phyloP scores from a whole-genome alignment of 2,329 filamentous ascomycete species.

The Cordyceps cicadae region DNA sequence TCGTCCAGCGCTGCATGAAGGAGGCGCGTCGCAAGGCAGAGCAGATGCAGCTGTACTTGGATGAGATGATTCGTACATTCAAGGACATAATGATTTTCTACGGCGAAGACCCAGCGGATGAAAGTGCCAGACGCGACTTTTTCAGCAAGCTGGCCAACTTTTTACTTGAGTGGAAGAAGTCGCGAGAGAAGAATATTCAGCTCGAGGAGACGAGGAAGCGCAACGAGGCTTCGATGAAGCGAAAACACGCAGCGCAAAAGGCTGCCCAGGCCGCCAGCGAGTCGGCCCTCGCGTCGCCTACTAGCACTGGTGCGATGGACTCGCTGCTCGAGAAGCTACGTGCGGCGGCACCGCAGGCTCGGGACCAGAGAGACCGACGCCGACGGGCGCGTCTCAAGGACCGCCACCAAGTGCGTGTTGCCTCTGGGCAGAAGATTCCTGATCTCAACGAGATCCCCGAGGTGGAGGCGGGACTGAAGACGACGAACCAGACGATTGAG shows the following conservation, averaged over 20 bases:
- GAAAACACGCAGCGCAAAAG: constrained; percentile 70
- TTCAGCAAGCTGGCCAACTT: constrained; percentile 89
- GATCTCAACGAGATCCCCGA: constrained; percentile 58
- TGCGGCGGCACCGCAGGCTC: constrained; percentile 80
- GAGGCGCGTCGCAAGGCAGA: constrained; percentile 92
- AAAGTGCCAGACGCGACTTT: constrained; percentile 90
- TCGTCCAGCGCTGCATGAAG: constrained; percentile 92
- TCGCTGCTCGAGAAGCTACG: constrained; percentile 88
- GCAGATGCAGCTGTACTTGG: constrained; percentile 86
- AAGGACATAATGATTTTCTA: constrained; percentile 96
- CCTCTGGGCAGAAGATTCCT: constrained; percentile 78
- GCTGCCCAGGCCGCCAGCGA: constrained; percentile 42
- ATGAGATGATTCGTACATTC: constrained; percentile 85
- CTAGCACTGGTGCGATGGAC: constrained; percentile 87
- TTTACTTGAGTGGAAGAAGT: constrained; percentile 96
- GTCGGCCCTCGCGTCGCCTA: constrained; percentile 54
- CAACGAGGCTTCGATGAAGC: constrained; percentile 87
- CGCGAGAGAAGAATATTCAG: constrained; percentile 79
- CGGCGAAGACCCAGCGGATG: constrained; percentile 85
- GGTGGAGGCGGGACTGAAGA: constrained; percentile 33
- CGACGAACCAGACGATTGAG: constrained; percentile 30
- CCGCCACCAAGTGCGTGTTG: constrained; percentile 78
- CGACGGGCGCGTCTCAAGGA: constrained; percentile 84
- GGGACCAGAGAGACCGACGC: constrained; percentile 82
- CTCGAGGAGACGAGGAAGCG: constrained; percentile 75